A percentile compares a stretch with the other conserved stretches of the same genome.
Evolutionary conservation across 2,329 filamentous ascomycete genomes (phyloP).

Genomic region (Epichloe aotearoae): DNA sequence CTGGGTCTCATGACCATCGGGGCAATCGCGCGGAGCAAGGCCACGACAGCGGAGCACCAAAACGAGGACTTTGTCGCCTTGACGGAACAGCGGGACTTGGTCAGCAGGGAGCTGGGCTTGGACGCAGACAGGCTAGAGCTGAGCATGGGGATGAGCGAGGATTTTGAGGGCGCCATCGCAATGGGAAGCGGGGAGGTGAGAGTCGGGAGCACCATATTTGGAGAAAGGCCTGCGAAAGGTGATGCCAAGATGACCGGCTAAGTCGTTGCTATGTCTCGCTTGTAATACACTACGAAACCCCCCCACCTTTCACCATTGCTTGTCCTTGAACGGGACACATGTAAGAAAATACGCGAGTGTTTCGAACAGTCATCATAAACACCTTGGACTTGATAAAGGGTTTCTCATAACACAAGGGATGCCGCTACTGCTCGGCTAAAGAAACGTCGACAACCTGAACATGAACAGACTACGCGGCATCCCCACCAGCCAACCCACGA

Average conservation of each 20-base stretch:
- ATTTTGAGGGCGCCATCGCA: conserved; percentile 78
- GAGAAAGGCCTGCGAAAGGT: conserved; percentile 62
- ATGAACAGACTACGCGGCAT: too few species aligned
- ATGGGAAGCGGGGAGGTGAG: conserved; percentile 83
- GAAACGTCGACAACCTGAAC: too few species aligned
- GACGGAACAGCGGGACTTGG: conserved; percentile 54
- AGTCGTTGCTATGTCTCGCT: neutral
- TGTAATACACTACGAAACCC: too few species aligned
- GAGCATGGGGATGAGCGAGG: conserved; percentile 98
- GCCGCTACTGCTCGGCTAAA: too few species aligned
- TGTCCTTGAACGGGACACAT: too few species aligned
- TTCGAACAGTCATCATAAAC: too few species aligned
- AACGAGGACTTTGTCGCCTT: conserved; percentile 80
- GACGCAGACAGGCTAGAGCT: conserved; percentile 55
- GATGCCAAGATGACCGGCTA: conserved; percentile 55
- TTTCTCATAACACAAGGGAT: too few species aligned
- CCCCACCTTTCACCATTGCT: too few species aligned
- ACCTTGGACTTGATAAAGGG: too few species aligned
- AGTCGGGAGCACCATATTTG: conserved; percentile 90
- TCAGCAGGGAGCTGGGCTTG: conserved; percentile 38
- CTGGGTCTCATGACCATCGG: conserved; percentile 95
- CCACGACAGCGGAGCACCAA: conserved; percentile 58
- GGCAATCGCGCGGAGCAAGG: conserved; percentile 73
- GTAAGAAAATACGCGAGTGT: too few species aligned
- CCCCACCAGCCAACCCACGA: too few species aligned